phyloP scores from a whole-genome alignment of 257 asterid genomes.

The Ligustrum vulgare region DNA sequence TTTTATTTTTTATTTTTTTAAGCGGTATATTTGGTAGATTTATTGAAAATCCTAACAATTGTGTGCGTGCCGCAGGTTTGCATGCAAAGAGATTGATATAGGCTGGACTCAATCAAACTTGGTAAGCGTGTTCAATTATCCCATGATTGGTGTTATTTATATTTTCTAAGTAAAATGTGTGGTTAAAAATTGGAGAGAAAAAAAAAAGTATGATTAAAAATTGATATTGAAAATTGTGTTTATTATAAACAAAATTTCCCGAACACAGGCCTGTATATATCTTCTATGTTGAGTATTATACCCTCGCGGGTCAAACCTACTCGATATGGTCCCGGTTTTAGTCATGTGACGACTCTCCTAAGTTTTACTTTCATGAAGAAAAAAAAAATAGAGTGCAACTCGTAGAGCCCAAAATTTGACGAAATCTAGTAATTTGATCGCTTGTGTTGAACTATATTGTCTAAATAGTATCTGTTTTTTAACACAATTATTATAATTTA shows the following conservation, averaged over 20 bases:
- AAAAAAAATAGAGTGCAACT: no score
- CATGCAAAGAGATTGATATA: slow-evolving; percentile 84
- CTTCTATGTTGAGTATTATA: neutral
- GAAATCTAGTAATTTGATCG: neutral
- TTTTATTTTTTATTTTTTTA: neutral
- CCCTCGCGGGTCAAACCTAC: neutral
- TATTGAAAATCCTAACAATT: neutral
- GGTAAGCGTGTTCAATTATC: slow-evolving; percentile 39
- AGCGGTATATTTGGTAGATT: neutral
- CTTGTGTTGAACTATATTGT: neutral
- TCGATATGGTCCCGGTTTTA: neutral
- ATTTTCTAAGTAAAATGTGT: no score
- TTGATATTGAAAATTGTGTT: no score
- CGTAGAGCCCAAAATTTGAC: neutral
- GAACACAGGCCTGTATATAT: no score
- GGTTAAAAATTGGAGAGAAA: no score
- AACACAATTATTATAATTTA: no score
- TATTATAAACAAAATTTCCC: no score
- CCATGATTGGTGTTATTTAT: no score
- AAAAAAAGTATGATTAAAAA: no score
- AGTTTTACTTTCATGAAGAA: neutral
- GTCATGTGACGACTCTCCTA: neutral
- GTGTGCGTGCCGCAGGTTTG: slow-evolving; percentile 52
- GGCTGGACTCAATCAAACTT: slow-evolving; percentile 72
- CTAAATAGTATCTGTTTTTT: no score